Conservation (phyloP, 2,329 filamentous ascomycete genomes). For the Aaosphaeria arxii region DNA sequence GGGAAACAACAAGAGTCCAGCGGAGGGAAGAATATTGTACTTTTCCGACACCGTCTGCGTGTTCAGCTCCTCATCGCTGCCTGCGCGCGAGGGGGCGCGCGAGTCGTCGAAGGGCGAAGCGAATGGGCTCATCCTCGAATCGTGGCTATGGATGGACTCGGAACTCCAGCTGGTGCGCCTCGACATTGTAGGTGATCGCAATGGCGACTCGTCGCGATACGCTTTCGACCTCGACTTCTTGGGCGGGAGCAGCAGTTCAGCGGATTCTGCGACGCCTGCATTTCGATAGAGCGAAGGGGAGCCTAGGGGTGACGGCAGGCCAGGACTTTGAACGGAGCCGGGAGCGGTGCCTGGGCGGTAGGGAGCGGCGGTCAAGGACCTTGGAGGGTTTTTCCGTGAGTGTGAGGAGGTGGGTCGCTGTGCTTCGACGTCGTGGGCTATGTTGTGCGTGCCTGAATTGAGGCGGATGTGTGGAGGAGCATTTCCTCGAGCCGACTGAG, state of each 20-base stretch:
- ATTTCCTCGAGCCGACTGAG: slow-evolving; percentile 28
- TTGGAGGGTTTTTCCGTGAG: slow-evolving; percentile 36
- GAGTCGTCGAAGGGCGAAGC: slow-evolving; percentile 60
- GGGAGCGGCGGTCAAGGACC: slow-evolving; percentile 42
- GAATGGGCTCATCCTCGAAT: slow-evolving; percentile 51
- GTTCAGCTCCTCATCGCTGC: slow-evolving; percentile 66
- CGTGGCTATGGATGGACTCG: slow-evolving; percentile 51
- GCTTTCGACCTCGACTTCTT: slow-evolving; percentile 47
- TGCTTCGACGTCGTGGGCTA: slow-evolving; percentile 48
- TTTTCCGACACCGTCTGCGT: slow-evolving; percentile 72
- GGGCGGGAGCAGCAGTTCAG: slow-evolving; percentile 51
- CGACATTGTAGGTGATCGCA: slow-evolving; percentile 53
- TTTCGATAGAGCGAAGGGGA: slow-evolving; percentile 33
- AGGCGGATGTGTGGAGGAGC: slow-evolving; percentile 60
- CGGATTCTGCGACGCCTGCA: slow-evolving; percentile 40
- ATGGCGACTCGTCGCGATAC: slow-evolving; percentile 51
- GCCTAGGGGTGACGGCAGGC: slow-evolving; percentile 20
- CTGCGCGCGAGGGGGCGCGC: slow-evolving; percentile 55
- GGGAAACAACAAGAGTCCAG: slow-evolving; percentile 64
- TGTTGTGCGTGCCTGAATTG: slow-evolving; percentile 58
- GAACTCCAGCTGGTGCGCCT: slow-evolving; percentile 65
- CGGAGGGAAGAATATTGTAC: slow-evolving; percentile 68
- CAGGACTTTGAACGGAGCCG: slow-evolving; percentile 6
- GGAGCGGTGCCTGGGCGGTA: slow-evolving; percentile 36
- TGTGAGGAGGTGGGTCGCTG: slow-evolving; percentile 37